Evolutionary conservation across 768 basidiomycete genomes (phyloP).

Genomic region (Cystobasidium ongulense): DNA sequence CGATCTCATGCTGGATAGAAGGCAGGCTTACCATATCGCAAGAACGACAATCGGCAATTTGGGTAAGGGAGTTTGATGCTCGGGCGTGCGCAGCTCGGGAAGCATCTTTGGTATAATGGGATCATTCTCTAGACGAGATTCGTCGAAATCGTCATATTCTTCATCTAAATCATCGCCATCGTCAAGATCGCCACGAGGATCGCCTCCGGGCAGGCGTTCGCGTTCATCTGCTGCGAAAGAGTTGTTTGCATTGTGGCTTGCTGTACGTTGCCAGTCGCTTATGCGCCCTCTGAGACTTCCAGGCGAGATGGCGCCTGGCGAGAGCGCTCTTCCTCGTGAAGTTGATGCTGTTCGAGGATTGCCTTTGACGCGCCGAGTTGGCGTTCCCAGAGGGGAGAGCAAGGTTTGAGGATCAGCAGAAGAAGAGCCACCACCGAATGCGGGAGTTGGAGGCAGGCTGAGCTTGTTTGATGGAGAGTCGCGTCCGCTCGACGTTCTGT

Average conservation of each 20-base stretch:
- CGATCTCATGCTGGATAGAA: background rate
- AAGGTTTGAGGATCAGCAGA: background rate
- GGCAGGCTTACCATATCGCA: conserved; percentile 1
- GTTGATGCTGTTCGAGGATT: background rate
- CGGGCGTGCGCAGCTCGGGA: conserved; percentile 30
- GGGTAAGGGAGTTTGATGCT: conserved; percentile 65
- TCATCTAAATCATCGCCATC: background rate
- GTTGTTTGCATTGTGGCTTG: background rate
- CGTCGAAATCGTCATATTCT: conserved; percentile 1
- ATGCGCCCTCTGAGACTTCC: conserved; percentile 13
- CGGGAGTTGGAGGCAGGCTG: background rate
- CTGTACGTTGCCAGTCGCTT: conserved; percentile 8
- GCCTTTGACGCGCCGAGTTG: background rate
- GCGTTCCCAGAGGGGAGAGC: background rate
- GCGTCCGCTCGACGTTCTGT: background rate
- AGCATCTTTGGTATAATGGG: conserved; percentile 29
- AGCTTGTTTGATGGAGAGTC: background rate
- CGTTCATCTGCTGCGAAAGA: background rate
- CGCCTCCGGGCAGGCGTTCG: background rate
- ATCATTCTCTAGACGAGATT: background rate
- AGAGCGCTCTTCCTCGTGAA: background rate
- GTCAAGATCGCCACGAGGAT: conserved; percentile 1
- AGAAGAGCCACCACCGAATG: background rate
- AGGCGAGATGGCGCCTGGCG: background rate
- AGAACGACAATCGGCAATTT: conserved; percentile 80